Evolutionary conservation across 352 stramenopile genomes (phyloP).

Genomic region (Plasmopara viticola): DNA sequence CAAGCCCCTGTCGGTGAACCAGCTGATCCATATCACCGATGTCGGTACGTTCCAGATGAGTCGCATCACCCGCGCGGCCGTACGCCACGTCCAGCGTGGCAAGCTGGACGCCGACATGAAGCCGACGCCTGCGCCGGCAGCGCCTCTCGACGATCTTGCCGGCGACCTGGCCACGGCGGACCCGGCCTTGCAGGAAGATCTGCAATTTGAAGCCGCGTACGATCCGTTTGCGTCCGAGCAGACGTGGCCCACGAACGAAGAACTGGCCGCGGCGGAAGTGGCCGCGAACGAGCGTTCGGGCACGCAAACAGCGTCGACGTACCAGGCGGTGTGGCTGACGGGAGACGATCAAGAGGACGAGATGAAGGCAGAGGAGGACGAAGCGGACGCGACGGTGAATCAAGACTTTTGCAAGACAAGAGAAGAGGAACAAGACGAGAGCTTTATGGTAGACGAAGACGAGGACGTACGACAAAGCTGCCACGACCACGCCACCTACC

Average conservation of each 20-base stretch:
- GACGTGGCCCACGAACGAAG: conserved; percentile 95
- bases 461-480: conserved; percentile 57
- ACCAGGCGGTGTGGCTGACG: conserved; percentile 93
- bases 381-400: conserved; percentile 36
- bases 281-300: conserved; percentile 54
- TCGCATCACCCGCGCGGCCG: conserved; percentile 48
- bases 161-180: conserved; percentile 63
- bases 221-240: conserved; percentile 96
- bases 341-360: conserved; percentile 55
- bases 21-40: conserved; percentile 95
- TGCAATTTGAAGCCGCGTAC: conserved; percentile 85
- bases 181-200: conserved; percentile 61
- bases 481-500: conserved; percentile 87
- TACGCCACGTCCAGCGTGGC: conserved; percentile 38
- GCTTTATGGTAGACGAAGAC: conserved; percentile 73
- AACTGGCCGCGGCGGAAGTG: conserved; percentile 85
- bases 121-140: conserved; percentile 13
- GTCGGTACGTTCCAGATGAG: conserved; percentile 91
- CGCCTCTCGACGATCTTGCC: conserved; percentile 22
- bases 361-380: conserved; percentile 65
- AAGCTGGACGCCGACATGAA: conserved; percentile 33
- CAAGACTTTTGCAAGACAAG: conserved; percentile 79
- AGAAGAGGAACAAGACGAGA: conserved; percentile 52
- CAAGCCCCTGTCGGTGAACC: conserved; percentile 91
- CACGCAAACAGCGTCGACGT: conserved; percentile 82